Conservation (phyloP, 129 eudicot genomes). For the Scalesia atractyloides region DNA sequence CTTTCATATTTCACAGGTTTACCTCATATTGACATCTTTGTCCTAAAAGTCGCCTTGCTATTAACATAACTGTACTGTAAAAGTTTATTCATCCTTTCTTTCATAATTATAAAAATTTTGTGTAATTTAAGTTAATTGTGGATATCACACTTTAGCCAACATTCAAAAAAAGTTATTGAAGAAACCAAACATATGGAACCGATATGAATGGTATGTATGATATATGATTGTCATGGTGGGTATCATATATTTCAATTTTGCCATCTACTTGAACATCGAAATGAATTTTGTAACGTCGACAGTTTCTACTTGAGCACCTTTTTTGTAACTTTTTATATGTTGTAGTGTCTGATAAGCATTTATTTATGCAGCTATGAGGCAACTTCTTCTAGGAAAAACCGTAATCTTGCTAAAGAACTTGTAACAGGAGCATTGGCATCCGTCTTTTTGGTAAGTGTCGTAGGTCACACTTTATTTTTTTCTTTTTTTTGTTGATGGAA, state of each 20-base stretch:
- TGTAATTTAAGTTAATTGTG: background rate
- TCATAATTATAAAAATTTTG: background rate
- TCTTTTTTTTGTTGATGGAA: background rate
- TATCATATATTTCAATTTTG: background rate
- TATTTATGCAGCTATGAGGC: constrained; percentile 85
- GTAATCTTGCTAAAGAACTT: constrained; percentile 87
- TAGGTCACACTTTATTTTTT: background rate
- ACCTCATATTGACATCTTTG: background rate
- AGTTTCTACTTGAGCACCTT: background rate
- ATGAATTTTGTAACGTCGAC: background rate
- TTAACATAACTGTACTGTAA: background rate
- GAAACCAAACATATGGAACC: background rate
- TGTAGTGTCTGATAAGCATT: background rate
- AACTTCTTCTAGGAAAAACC: constrained; percentile 83
- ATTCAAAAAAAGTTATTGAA: background rate
- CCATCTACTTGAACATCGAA: constrained; percentile 8
- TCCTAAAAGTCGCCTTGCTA: background rate
- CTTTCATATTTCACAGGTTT: background rate
- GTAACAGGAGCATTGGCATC: constrained; percentile 90
- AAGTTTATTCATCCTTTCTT: background rate
- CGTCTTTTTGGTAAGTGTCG: constrained; percentile 90
- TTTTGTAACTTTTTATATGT: background rate
- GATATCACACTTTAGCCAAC: background rate
- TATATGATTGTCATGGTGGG: background rate
- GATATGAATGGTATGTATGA: background rate